These are phyloP conservation scores for Parietaria judaica DNA, from an alignment of 306 rosid genomes.

Conservation along the genomic window DNA sequence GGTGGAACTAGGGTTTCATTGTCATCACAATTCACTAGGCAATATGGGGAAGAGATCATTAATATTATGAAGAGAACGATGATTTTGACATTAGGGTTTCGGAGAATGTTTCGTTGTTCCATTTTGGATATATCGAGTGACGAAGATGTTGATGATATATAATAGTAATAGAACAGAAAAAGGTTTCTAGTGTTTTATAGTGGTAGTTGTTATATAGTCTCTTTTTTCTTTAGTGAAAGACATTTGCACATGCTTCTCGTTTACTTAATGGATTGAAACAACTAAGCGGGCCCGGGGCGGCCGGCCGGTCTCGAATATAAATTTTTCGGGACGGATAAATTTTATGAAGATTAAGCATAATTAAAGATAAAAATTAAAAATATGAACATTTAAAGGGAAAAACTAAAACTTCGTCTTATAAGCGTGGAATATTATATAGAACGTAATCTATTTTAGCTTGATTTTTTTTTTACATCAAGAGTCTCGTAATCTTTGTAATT, in stretches of 20 bases:
- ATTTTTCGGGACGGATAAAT: no score
- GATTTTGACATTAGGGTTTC: conserved; percentile 1
- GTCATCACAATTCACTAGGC: conserved; percentile 13
- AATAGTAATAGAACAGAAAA: conserved; percentile 11
- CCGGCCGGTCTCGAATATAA: no score
- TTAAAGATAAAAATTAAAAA: no score
- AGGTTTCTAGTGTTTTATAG: conserved; percentile 16
- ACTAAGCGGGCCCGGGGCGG: background rate
- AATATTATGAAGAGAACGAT: conserved; percentile 14
- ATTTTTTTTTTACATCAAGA: no score
- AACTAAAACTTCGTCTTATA: no score
- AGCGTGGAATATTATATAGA: no score
- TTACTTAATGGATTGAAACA: conserved; percentile 12
- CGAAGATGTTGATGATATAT: conserved; percentile 7
- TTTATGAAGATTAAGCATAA: background rate
- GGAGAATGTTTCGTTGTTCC: conserved; percentile 16
- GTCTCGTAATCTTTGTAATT: no score
- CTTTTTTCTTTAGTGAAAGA: background rate
- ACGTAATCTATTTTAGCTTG: no score
- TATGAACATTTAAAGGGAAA: no score
- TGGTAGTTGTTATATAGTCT: background rate
- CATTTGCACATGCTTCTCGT: background rate
- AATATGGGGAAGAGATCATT: conserved; percentile 12
- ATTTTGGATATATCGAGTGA: background rate
- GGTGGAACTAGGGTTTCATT: conserved; percentile 10